A percentile compares a stretch with the other conserved stretches of the same genome.
Evolutionary conservation across 2,329 filamentous ascomycete genomes (phyloP).

Genomic region (Fusarium gaditjirri): DNA sequence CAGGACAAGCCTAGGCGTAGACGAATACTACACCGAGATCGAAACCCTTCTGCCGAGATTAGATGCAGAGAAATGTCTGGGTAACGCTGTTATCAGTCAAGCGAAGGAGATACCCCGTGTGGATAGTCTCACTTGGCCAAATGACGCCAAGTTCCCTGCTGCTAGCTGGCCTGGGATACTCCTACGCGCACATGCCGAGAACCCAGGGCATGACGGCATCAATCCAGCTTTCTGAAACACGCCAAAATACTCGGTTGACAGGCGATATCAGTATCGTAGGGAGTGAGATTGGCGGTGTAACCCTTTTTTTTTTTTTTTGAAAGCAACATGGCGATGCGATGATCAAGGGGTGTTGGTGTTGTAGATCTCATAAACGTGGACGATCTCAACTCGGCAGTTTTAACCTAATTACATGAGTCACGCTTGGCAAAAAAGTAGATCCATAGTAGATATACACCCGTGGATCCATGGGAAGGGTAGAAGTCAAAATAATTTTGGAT

Average conservation of each 20-base stretch:
- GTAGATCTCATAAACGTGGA: constrained; percentile 23
- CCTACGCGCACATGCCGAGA: constrained; percentile 45
- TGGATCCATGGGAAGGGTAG: background rate
- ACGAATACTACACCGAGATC: constrained; percentile 26
- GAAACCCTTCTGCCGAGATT: constrained; percentile 42
- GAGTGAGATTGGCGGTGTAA: constrained; percentile 21
- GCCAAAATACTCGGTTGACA: background rate
- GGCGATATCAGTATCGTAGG: background rate
- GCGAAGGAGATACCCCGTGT: constrained; percentile 34
- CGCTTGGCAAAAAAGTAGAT: constrained; percentile 3
- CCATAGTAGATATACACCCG: background rate
- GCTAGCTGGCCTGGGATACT: constrained; percentile 49
- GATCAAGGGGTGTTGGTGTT: constrained; percentile 16
- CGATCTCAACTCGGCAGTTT: constrained; percentile 25
- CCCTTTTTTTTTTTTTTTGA: background rate
- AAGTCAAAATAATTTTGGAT: constrained; percentile 6
- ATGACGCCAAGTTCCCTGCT: constrained; percentile 44
- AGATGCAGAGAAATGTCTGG: constrained; percentile 41
- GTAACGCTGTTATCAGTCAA: constrained; percentile 45
- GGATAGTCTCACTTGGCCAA: constrained; percentile 42
- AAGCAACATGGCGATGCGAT: background rate
- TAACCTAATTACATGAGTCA: constrained; percentile 11
- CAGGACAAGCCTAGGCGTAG: constrained; percentile 5
- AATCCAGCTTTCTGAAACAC: constrained; percentile 46
- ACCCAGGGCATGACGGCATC: constrained; percentile 41